Evolutionary conservation across 345 rosid species (phyloP).

Genomic region (Nephelium lappaceum): DNA sequence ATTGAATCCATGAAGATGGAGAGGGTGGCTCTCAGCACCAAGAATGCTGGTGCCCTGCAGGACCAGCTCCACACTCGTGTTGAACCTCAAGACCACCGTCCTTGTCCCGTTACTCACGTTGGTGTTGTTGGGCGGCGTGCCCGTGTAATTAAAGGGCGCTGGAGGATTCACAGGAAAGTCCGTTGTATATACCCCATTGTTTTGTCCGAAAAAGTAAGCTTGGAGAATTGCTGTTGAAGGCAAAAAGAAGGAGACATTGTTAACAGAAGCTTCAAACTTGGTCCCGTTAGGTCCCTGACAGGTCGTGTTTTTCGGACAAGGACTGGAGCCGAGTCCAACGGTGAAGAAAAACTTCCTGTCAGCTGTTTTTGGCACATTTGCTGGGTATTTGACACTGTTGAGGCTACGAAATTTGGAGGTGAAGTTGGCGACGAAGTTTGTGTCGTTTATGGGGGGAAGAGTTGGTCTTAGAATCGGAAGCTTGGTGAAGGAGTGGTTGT

Average conservation of each 20-base stretch:
- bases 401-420: conserved; percentile 40
- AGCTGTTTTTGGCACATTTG: conserved; percentile 40
- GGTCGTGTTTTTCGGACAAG: conserved; percentile 42
- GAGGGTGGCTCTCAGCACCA: conserved; percentile 43
- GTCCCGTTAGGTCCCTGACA: conserved; percentile 51
- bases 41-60: conserved; percentile 43
- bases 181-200: conserved; percentile 41
- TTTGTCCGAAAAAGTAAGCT: conserved; percentile 42
- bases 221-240: conserved; percentile 49
- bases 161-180: conserved; percentile 42
- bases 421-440: conserved; percentile 36
- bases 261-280: conserved; percentile 45
- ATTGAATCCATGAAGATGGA: conserved; percentile 44
- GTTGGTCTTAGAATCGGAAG: conserved; percentile 37
- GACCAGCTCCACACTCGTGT: conserved; percentile 46
- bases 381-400: conserved; percentile 41
- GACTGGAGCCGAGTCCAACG: conserved; percentile 41
- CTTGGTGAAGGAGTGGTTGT: conserved; percentile 26
- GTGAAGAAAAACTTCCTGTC: conserved; percentile 49
- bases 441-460: conserved; percentile 44
- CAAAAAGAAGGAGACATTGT: conserved; percentile 43
- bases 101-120: conserved; percentile 37
- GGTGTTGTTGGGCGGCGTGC: conserved; percentile 37
- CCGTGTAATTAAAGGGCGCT: conserved; percentile 37
- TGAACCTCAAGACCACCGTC: conserved; percentile 29